phyloP scores from a whole-genome alignment of 345 rosid species.

The Carallia brachiata region DNA sequence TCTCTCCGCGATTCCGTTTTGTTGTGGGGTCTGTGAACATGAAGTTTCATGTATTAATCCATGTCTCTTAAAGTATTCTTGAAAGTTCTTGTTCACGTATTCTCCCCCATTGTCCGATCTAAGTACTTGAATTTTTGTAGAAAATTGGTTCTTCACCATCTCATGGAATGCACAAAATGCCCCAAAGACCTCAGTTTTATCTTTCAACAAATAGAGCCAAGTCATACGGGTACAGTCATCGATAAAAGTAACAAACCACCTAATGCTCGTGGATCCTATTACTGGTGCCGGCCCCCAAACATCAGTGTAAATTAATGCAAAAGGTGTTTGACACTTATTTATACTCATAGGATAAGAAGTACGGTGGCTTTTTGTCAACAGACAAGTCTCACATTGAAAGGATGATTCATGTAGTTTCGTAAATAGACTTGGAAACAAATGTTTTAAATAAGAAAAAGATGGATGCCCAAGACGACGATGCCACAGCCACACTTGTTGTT shows the following conservation, averaged over 20 bases:
- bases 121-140: too few relatives aligned
- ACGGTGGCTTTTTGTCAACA: neutral
- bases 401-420: neutral
- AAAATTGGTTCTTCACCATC: neutral
- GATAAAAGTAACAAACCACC: neutral
- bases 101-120: too few relatives aligned
- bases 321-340: neutral
- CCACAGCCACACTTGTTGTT: neutral
- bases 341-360: neutral
- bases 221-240: neutral
- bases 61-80: too few relatives aligned
- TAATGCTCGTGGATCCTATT: neutral
- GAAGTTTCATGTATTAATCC: too few relatives aligned
- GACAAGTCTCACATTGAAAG: neutral
- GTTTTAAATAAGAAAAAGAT: neutral
- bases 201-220: neutral
- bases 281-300: neutral
- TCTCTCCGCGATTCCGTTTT: too few relatives aligned
- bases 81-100: too few relatives aligned
- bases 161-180: neutral
- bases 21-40: too few relatives aligned
- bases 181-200: neutral
- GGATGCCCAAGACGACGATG: neutral
- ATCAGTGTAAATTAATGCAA: neutral
- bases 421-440: neutral